phyloP scores from a whole-genome alignment of 805 yeast genomes.

The Saturnispora gosingensis region DNA sequence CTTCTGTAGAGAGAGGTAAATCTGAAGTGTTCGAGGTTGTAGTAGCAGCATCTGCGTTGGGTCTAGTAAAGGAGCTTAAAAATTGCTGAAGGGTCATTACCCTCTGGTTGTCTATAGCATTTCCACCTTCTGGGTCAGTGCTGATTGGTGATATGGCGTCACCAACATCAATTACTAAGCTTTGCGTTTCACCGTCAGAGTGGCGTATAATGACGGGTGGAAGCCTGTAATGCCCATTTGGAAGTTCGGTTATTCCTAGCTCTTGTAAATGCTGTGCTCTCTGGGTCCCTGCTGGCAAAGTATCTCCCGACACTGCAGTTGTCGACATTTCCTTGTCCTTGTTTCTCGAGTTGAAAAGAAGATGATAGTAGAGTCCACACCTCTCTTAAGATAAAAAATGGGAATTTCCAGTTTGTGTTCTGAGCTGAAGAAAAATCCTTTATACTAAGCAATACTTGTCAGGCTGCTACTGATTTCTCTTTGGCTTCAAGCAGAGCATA shows the following conservation, averaged over 20 bases:
- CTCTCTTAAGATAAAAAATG: not conserved
- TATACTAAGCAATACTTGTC: not conserved
- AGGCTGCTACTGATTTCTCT: not conserved
- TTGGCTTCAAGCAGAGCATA: not conserved
- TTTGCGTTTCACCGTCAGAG: constrained; percentile 24
- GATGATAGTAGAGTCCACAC: not conserved
- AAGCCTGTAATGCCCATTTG: constrained; percentile 20
- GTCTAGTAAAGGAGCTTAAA: constrained; percentile 1
- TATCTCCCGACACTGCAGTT: not conserved
- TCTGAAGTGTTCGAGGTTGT: not conserved
- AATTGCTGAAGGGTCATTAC: constrained; percentile 6
- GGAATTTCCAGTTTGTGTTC: not conserved
- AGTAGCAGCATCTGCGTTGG: not conserved
- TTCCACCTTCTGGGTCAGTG: not conserved
- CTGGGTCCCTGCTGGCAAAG: not conserved
- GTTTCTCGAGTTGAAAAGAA: not conserved
- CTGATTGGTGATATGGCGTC: constrained; percentile 6
- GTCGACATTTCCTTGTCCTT: not conserved
- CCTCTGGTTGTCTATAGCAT: not conserved
- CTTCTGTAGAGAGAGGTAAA: not conserved
- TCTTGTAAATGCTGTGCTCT: not conserved
- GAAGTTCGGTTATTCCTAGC: constrained; percentile 13
- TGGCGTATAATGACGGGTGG: constrained; percentile 26
- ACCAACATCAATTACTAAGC: constrained; percentile 26
- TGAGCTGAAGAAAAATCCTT: not conserved